phyloP scores from a whole-genome alignment of 805 yeast species.

The Candida mattraensis region DNA sequence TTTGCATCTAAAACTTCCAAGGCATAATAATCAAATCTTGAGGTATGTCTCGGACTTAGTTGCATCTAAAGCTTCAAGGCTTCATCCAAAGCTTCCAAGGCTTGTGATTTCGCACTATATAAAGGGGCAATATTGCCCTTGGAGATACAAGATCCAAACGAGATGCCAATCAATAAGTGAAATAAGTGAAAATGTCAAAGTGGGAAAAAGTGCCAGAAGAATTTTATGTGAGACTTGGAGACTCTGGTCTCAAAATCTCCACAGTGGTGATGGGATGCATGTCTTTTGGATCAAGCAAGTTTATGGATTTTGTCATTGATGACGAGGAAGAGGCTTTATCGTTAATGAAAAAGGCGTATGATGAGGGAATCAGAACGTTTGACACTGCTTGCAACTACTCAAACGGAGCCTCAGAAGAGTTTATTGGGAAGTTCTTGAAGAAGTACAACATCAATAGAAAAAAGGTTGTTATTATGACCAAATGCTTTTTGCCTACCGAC shows the following conservation, averaged over 20 bases:
- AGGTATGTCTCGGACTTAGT: too few species aligned
- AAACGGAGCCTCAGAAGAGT: slow-evolving; percentile 46
- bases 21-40: too few species aligned
- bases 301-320: slow-evolving; percentile 46
- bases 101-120: too few species aligned
- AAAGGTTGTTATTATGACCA: slow-evolving; percentile 55
- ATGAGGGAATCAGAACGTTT: slow-evolving; percentile 45
- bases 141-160: too few species aligned
- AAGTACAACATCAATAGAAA: slow-evolving; percentile 53
- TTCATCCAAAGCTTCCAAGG: too few species aligned
- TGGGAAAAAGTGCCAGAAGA: slow-evolving; percentile 2
- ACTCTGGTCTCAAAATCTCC: slow-evolving; percentile 46
- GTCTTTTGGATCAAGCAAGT: slow-evolving; percentile 46
- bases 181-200: background rate
- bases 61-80: too few species aligned
- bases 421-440: slow-evolving; percentile 54
- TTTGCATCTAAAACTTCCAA: too few species aligned
- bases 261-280: slow-evolving; percentile 54
- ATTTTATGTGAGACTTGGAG: slow-evolving; percentile 7
- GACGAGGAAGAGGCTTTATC: slow-evolving; percentile 47
- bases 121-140: too few species aligned
- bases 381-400: slow-evolving; percentile 53
- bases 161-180: too few species aligned
- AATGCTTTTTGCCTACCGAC: slow-evolving; percentile 39
- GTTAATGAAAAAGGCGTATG: slow-evolving; percentile 48